These are phyloP conservation scores for Phytophthora tentaculata DNA, from an alignment of 352 stramenopile species.

Conservation along the genomic window DNA sequence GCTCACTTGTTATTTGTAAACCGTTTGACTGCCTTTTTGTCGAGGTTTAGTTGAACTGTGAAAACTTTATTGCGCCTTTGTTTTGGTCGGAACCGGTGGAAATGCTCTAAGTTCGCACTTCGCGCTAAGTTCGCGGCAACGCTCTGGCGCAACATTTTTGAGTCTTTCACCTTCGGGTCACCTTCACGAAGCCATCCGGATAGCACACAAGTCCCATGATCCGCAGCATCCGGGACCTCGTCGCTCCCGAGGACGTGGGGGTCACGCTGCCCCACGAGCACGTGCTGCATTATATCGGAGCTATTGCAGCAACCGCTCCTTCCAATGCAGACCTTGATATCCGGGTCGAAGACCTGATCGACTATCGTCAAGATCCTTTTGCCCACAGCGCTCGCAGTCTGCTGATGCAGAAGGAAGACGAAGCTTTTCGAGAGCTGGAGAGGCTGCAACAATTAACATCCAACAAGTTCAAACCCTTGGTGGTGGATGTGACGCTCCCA, in stretches of 20 bases:
- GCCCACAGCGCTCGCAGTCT: slow-evolving; percentile 54
- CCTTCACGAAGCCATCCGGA: too few relatives aligned
- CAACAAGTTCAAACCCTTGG: slow-evolving; percentile 22
- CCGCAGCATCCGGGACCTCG: slow-evolving; percentile 51
- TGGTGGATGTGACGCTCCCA: slow-evolving; percentile 63
- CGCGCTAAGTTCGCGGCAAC: too few relatives aligned
- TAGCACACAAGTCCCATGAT: too few relatives aligned
- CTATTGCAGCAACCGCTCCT: neutral
- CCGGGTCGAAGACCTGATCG: slow-evolving; percentile 56
- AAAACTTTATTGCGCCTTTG: too few relatives aligned
- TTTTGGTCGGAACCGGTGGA: too few relatives aligned
- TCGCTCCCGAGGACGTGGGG: slow-evolving; percentile 45
- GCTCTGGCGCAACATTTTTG: too few relatives aligned
- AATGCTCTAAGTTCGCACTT: too few relatives aligned
- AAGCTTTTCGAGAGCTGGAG: slow-evolving; percentile 77
- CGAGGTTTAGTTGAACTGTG: too few relatives aligned
- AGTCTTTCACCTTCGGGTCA: too few relatives aligned
- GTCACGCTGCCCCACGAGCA: slow-evolving; percentile 62
- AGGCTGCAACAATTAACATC: slow-evolving; percentile 25
- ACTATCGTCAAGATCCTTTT: slow-evolving; percentile 52
- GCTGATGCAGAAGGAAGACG: slow-evolving; percentile 69
- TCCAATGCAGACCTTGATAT: slow-evolving; percentile 31
- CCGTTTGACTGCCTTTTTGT: too few relatives aligned
- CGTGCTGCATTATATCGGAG: slow-evolving; percentile 60
- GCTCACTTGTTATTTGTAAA: too few relatives aligned